Base-by-base conservation (phyloP, 2,329 filamentous ascomycete genomes). In the Phyllosticta capitalensis region DNA sequence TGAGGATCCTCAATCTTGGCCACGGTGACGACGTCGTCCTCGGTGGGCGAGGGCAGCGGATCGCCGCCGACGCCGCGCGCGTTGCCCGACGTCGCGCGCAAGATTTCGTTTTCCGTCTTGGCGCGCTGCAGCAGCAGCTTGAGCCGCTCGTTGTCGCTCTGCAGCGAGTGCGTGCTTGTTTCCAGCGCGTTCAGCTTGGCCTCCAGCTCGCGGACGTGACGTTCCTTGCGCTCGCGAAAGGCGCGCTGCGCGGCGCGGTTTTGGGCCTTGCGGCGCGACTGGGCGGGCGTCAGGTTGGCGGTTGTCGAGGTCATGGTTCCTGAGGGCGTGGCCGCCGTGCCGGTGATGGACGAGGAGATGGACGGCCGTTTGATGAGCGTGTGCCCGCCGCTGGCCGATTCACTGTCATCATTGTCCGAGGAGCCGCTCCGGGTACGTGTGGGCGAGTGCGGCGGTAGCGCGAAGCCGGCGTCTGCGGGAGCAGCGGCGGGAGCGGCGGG, bases 191-290 rank as follows among this genome's bases (percentile, higher is more conserved):
- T 86, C 26, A 97, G 84, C 71, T 95, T 94, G 60, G 85, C 83
- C 74, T 97, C 92, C 22, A 97, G 85, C 62, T 97, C 91, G 72
- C 92, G 92, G 63, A 97, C 91, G 69, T 95, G 92, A 61, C 86
- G 87, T 72, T 97, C 92, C 74, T 97, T 97, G 66, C 92, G 87
- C 74, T 97, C 92, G 62, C 92, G 90, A 73, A 97, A 97, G 30
- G 94, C 92, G 67, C 92, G 87, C 80, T 97, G 94, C 54, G 86
- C 86, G 72, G 86, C 86, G 67, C 86, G 75, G 64, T 89, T 89
- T 68, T 89, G 86, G 54, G 83, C 85, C 71, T 89, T 89, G 64
- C 86, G 78, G 64, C 76, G 67, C 66, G 83, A 82, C 67, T 78
- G 76, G 54, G 75, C 76, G 24, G 75, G 75, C 57, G 77, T 79